phyloP scores from a whole-genome alignment of 768 basidiomycete species.

The Exidia glandulosa region DNA sequence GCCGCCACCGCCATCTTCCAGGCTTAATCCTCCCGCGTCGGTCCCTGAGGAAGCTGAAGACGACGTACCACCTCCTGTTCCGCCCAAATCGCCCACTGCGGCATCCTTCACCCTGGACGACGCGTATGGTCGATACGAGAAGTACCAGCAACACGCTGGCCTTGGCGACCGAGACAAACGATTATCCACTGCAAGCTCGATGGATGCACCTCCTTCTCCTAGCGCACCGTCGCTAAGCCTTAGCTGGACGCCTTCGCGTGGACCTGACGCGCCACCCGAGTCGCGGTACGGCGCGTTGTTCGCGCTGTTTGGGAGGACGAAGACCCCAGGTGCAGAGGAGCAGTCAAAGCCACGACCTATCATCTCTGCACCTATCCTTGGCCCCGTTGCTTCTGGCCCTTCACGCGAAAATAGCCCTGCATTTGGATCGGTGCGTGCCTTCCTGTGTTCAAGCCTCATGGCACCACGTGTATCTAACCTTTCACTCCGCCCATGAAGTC shows the following conservation, averaged over 20 bases:
- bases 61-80: slow-evolving; percentile 17
- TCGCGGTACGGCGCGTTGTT: slow-evolving; percentile 19
- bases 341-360: slow-evolving; percentile 21
- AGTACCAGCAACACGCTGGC: slow-evolving; percentile 45
- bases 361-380: slow-evolving; percentile 45
- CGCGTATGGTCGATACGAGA: slow-evolving; percentile 82
- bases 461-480: background rate
- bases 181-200: slow-evolving; percentile 32
- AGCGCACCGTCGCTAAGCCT: slow-evolving; percentile 1
- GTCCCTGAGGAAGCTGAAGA: slow-evolving; percentile 8
- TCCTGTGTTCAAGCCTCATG: slow-evolving; percentile 3
- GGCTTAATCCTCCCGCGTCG: slow-evolving; percentile 4
- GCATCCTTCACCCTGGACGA: slow-evolving; percentile 40
- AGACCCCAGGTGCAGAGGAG: slow-evolving; percentile 7
- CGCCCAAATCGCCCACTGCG: slow-evolving; percentile 9
- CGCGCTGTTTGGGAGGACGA: slow-evolving; percentile 8
- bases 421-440: slow-evolving; percentile 51
- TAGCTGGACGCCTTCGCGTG: slow-evolving; percentile 14
- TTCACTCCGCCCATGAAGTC: slow-evolving; percentile 34
- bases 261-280: slow-evolving; percentile 30
- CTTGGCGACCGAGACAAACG: slow-evolving; percentile 34
- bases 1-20: slow-evolving; percentile 12
- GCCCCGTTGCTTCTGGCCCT: slow-evolving; percentile 36
- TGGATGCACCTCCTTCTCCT: slow-evolving; percentile 27
- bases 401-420: slow-evolving; percentile 42